Percentiles rank a stretch among this genome's conserved stretches.
These are phyloP conservation scores for Kwoniella dendrophila DNA, from an alignment of 768 basidiomycete species.

Conservation along the genomic window DNA sequence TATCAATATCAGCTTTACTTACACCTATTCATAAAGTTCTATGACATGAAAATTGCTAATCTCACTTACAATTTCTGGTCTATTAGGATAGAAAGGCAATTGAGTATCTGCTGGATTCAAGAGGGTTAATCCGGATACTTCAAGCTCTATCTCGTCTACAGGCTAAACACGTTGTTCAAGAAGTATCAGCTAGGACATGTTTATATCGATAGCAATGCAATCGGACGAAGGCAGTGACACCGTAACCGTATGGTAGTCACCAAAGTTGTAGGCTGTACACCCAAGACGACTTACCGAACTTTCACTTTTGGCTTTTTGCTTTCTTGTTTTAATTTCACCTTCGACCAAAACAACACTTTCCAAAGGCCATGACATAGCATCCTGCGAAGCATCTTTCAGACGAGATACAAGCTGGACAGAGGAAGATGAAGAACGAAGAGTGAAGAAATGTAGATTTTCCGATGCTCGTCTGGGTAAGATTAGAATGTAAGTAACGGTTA, in stretches of 20 bases:
- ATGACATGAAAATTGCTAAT: not conserved
- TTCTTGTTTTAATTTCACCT: conserved; percentile 66
- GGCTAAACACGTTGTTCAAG: conserved; percentile 41
- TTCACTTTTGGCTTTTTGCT: conserved; percentile 41
- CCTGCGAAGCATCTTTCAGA: conserved; percentile 52
- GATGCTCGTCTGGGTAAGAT: conserved; percentile 30
- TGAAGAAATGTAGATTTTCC: conserved; percentile 73
- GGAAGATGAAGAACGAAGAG: conserved; percentile 76
- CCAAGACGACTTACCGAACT: conserved; percentile 8
- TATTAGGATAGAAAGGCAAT: conserved; percentile 85
- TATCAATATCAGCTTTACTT: conserved; percentile 2
- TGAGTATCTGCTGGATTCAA: conserved; percentile 73
- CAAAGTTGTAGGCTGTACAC: too few species aligned
- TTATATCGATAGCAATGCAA: too few species aligned
- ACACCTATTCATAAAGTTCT: too few species aligned
- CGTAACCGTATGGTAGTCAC: too few species aligned
- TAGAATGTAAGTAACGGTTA: not conserved
- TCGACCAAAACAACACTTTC: conserved; percentile 78
- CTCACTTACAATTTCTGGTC: conserved; percentile 69
- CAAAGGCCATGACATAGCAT: conserved; percentile 67
- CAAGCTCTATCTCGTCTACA: conserved; percentile 78
- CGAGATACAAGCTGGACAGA: conserved; percentile 71
- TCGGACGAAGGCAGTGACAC: too few species aligned
- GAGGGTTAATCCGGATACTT: conserved; percentile 68
- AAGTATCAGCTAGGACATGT: too few species aligned